A percentile compares a stretch with the other conserved stretches of the same genome.
phyloP scores from a whole-genome alignment of 2,329 filamentous ascomycete species.

The Diplodia scrobiculata region DNA sequence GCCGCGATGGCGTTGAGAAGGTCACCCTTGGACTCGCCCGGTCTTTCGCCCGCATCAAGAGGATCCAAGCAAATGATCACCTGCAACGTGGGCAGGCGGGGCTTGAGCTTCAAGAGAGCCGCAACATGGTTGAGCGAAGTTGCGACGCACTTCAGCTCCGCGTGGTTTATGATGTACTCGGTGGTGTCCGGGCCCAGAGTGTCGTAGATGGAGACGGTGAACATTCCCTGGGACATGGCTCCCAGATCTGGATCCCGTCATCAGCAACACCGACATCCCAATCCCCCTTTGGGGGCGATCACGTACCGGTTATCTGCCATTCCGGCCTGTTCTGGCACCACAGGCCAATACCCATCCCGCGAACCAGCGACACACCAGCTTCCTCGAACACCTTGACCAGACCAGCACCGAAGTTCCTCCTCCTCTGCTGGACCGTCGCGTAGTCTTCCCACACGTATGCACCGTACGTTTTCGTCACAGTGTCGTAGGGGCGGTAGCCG shows the following conservation, averaged over 20 bases:
- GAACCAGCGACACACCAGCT: constrained; percentile 62
- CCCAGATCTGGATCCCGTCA: constrained; percentile 66
- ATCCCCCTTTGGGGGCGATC: neutral
- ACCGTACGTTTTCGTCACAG: constrained; percentile 70
- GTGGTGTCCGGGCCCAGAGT: constrained; percentile 88
- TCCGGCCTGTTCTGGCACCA: constrained; percentile 88
- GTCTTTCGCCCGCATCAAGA: constrained; percentile 74
- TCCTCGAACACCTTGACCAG: constrained; percentile 78
- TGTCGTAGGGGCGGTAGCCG: constrained; percentile 78
- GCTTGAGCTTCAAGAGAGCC: constrained; percentile 74
- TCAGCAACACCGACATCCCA: constrained; percentile 2
- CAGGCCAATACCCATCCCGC: constrained; percentile 73
- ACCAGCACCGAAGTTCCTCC: constrained; percentile 82
- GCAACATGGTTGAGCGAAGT: constrained; percentile 81
- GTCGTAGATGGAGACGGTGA: constrained; percentile 91
- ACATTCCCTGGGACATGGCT: constrained; percentile 83
- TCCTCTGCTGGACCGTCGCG: constrained; percentile 72
- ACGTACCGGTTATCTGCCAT: constrained; percentile 77
- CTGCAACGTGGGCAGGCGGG: constrained; percentile 78
- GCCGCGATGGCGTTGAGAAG: constrained; percentile 74
- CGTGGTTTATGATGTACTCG: constrained; percentile 95
- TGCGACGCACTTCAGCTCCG: constrained; percentile 72
- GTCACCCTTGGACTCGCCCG: constrained; percentile 75
- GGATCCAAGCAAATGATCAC: constrained; percentile 84
- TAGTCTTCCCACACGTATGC: constrained; percentile 85